phyloP scores from a whole-genome alignment of 768 basidiomycete species.

The Tylopilus sp. region DNA sequence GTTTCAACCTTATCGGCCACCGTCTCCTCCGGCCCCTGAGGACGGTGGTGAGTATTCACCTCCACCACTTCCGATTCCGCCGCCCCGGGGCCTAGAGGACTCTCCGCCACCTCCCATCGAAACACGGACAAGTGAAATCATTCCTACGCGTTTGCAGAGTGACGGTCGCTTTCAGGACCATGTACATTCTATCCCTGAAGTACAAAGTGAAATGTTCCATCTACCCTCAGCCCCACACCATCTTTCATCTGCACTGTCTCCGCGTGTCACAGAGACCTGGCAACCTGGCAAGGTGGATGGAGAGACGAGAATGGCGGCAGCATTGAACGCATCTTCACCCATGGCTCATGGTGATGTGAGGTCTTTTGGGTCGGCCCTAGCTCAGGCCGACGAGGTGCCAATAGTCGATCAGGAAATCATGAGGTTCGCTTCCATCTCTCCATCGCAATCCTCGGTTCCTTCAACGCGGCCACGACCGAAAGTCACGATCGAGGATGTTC shows the following conservation, averaged over 20 bases:
- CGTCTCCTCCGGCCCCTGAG: slow-evolving; percentile 15
- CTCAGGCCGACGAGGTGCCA: slow-evolving; percentile 7
- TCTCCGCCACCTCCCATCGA: slow-evolving; percentile 20
- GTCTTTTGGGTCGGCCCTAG: neutral
- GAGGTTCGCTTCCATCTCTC: slow-evolving; percentile 1
- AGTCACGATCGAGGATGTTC: slow-evolving; percentile 28
- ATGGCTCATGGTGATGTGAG: slow-evolving; percentile 5
- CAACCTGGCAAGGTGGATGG: slow-evolving; percentile 8
- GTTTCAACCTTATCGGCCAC: slow-evolving; percentile 24
- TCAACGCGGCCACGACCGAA: slow-evolving; percentile 20
- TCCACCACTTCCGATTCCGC: slow-evolving; percentile 29
- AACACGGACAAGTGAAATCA: slow-evolving; percentile 25
- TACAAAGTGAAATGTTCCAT: slow-evolving; percentile 27
- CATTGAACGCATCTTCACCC: neutral
- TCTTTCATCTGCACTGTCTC: neutral
- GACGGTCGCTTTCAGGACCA: neutral
- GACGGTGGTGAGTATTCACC: slow-evolving; percentile 24
- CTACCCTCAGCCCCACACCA: slow-evolving; percentile 4
- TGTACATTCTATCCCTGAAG: slow-evolving; percentile 8
- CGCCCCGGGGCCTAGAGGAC: slow-evolving; percentile 24
- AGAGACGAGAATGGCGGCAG: neutral
- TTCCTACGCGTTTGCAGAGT: slow-evolving; percentile 17
- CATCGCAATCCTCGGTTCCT: slow-evolving; percentile 9
- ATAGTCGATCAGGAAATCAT: slow-evolving; percentile 12
- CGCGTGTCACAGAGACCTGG: slow-evolving; percentile 2